Base-by-base conservation (phyloP, 2,329 filamentous ascomycete genomes). In the Ampelomyces quisqualis region DNA sequence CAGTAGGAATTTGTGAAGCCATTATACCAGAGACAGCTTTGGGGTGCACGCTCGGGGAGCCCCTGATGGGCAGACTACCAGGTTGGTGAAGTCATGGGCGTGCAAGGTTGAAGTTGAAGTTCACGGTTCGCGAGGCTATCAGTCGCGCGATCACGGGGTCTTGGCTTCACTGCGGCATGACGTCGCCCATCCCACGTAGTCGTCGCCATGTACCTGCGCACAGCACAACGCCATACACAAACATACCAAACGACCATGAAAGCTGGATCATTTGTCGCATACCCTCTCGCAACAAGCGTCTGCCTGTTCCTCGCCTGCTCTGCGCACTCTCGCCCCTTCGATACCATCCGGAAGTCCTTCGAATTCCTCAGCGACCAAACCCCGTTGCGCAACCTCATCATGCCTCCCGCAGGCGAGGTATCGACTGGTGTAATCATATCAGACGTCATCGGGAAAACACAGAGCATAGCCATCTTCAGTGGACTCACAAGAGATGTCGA, bases 401-500 rank as follows among this genome's bases (percentile, higher is more conserved):
- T 68, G 66, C 37, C 59, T 15, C 53, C 58, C 6, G 39, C 59
- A 7, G 57, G 48, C 26, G 62, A 65, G 18, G 57, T 62, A 6
- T 62, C 60, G 0, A 58, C 62, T 7, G 66, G 64, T 20, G 79
- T 91, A 21, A 81, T 88, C 46, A 80, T 97, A 40, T 86, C 85
- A 28, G 91, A 97, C 68, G 84, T 95, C 22, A 83, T 96, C 51
- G 85, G 86, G 26, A 84, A 84, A 52, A 83, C 88, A 40, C 83
- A 86, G 55, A 79, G 46, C 46, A 86, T 95, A 63, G 90, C 88
- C 50, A 84, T 90, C 54, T 97, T 96, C 70, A 86, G 88, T 20
- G 82, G 83, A 28, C 82, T 95, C 59, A 84, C 85, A 4, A 82
- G 90, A 44, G 85, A 91, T 61, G 81, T 90, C 57, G 78, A 83